Percentiles rank a stretch among this genome's conserved stretches.
Evolutionary conservation across 306 rosid species (phyloP).

Genomic region (Castanea sativa): DNA sequence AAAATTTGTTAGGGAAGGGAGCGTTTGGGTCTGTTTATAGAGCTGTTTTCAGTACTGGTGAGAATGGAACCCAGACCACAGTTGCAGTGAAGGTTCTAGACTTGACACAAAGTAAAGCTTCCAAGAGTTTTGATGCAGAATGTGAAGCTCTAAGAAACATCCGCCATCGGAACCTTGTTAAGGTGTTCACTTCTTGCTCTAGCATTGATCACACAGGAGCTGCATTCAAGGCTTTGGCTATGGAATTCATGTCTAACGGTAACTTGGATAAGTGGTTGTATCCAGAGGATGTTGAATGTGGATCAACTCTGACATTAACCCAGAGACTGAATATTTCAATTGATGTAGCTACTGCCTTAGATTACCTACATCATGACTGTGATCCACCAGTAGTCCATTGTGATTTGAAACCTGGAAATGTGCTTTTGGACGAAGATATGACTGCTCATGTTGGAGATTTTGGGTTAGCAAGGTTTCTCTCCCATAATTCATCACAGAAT

Average conservation of each 20-base stretch:
- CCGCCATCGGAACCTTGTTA: slow-evolving; percentile 39
- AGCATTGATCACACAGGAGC: slow-evolving; percentile 38
- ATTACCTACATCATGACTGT: slow-evolving; percentile 46
- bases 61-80: no score
- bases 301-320: slow-evolving; percentile 23
- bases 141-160: slow-evolving; percentile 40
- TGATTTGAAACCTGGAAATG: slow-evolving; percentile 45
- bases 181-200: slow-evolving; percentile 40
- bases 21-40: neutral
- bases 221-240: slow-evolving; percentile 39
- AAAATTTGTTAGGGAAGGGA: neutral
- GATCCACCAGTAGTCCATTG: slow-evolving; percentile 43
- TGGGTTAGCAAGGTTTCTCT: slow-evolving; percentile 43
- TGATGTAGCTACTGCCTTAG: slow-evolving; percentile 45
- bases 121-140: slow-evolving; percentile 37
- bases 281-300: slow-evolving; percentile 17
- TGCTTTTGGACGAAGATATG: slow-evolving; percentile 38
- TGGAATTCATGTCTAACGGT: slow-evolving; percentile 42
- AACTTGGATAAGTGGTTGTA: slow-evolving; percentile 34
- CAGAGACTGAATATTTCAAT: slow-evolving; percentile 35
- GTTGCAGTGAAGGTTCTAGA: no score
- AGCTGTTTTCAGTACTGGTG: no score
- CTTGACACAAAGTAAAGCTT: slow-evolving; percentile 17
- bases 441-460: slow-evolving; percentile 48
- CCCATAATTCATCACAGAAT: slow-evolving; percentile 16